These are phyloP conservation scores for Solanum ossicruentum DNA, from an alignment of 257 asterid species.

Conservation along the genomic window DNA sequence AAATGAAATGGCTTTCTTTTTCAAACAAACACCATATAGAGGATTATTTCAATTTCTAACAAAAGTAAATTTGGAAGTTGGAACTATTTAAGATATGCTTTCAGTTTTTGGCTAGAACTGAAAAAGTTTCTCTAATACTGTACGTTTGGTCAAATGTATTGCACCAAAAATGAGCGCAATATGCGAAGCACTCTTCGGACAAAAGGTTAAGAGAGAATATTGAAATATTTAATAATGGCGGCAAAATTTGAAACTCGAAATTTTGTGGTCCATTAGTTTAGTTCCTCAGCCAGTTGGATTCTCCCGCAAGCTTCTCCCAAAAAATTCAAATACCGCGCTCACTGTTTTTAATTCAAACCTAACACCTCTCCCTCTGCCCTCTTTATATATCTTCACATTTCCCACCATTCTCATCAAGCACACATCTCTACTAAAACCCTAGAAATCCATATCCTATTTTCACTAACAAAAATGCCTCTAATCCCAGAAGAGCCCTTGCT, in stretches of 20 bases:
- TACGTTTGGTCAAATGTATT: not conserved
- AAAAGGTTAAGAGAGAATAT: not conserved
- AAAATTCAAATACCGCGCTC: constrained; percentile 28
- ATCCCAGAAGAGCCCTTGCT: constrained; percentile 77
- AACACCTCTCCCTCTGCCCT: not conserved
- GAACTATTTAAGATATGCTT: too few relatives aligned
- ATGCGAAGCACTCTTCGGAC: not conserved
- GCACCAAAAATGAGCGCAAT: not conserved
- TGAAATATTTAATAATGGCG: not conserved
- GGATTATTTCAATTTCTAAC: not conserved
- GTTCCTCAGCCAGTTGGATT: not conserved
- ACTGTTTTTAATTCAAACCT: not conserved
- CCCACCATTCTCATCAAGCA: not conserved
- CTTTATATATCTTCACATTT: not conserved
- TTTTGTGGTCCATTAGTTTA: not conserved
- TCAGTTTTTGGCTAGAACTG: not conserved
- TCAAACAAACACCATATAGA: not conserved
- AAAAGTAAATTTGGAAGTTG: too few relatives aligned
- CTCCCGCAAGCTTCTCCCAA: constrained; percentile 46
- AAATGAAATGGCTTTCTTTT: not conserved
- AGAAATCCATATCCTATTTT: not conserved
- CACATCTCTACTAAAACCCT: not conserved
- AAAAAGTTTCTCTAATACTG: not conserved
- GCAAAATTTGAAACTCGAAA: not conserved
- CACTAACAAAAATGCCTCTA: constrained; percentile 42